Base-by-base conservation (phyloP, 129 eudicot genomes). In the Helichrysum umbraculigerum region DNA sequence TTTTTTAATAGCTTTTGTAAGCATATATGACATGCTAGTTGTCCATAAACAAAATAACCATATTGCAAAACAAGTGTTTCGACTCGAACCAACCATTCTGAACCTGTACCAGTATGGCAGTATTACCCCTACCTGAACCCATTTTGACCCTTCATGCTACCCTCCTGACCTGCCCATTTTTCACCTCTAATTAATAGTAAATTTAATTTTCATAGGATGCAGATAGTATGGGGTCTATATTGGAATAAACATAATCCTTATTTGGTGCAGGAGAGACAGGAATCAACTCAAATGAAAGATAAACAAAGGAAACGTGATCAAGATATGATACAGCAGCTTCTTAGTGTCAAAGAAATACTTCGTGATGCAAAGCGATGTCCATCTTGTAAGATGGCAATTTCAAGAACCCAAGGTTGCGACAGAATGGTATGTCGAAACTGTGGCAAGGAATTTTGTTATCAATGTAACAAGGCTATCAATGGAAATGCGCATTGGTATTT, bases 401-500 rank as follows among this genome's bases (percentile, higher is more conserved):
- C 94, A 5, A 86, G 86, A 82, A 91, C 89, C 14, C 97, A 85
- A 81, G 99, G 99, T 59, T 94, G 99, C 86, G 91, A 91, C 47
- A 88, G 87, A 80, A 91, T 94, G 97, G 89, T 82, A 4, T 94
- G 97, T 76, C 20, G 66, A 1, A 86, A 89, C 29, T 91, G 97
- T 80, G 96, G 92, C 57, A 68, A 47, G 15, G 87, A 86, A 77
- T 94, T 94, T 58, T 94, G 97, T 80, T 94, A 91, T 72, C 93
- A 82, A 20, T 94, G 99, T 83, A 89, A 83, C 58, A 51, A 87
- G 79, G 85, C 79, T 44, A 91, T 91, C 10, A 56, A 39, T 28
- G 99, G 98, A 84, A 91, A 94, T 50, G 99, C 87, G 5, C 99
- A 94, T 82, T 91, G 91, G 98, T 94, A 22, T 52, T 78, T 52